phyloP scores from a whole-genome alignment of 2,329 filamentous ascomycete species.

The Aspergillus eucalypticola region DNA sequence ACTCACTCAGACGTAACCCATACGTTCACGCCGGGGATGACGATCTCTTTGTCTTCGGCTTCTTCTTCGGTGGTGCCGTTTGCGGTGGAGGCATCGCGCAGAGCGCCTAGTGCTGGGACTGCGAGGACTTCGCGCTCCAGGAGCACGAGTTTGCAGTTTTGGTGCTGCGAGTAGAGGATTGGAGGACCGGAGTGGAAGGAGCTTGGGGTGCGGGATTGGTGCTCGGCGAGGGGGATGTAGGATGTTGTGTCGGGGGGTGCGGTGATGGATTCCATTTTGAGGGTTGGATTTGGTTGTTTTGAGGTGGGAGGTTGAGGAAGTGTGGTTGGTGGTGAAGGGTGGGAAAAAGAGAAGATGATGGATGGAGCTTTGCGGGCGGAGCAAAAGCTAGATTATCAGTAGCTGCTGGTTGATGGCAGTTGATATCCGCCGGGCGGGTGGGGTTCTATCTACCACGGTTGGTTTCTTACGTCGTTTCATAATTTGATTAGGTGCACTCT shows the following conservation, averaged over 20 bases:
- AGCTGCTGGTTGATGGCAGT: background rate
- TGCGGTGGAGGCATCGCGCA: constrained; percentile 23
- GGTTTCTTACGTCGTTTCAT: background rate
- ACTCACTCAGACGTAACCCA: constrained; percentile 53
- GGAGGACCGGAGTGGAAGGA: constrained; percentile 51
- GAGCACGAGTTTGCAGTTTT: constrained; percentile 47
- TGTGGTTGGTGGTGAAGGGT: background rate
- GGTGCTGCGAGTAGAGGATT: constrained; percentile 50
- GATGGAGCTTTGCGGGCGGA: constrained; percentile 3
- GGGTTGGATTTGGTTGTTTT: background rate
- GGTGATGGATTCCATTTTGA: constrained; percentile 45
- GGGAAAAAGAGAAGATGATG: background rate
- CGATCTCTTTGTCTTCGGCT: constrained; percentile 33
- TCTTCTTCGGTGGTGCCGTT: constrained; percentile 14
- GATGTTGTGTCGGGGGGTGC: constrained; percentile 40
- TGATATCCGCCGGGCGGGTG: background rate
- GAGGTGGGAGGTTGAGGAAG: constrained; percentile 13
- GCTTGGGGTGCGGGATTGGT: constrained; percentile 50
- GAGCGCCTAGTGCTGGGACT: constrained; percentile 35
- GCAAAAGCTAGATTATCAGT: background rate
- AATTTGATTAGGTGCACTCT: background rate
- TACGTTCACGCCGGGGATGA: constrained; percentile 43
- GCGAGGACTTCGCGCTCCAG: constrained; percentile 42
- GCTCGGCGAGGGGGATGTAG: constrained; percentile 47
- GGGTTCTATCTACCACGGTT: background rate